phyloP scores from a whole-genome alignment of 768 basidiomycete genomes.

The Paxillus rubicundulus region DNA sequence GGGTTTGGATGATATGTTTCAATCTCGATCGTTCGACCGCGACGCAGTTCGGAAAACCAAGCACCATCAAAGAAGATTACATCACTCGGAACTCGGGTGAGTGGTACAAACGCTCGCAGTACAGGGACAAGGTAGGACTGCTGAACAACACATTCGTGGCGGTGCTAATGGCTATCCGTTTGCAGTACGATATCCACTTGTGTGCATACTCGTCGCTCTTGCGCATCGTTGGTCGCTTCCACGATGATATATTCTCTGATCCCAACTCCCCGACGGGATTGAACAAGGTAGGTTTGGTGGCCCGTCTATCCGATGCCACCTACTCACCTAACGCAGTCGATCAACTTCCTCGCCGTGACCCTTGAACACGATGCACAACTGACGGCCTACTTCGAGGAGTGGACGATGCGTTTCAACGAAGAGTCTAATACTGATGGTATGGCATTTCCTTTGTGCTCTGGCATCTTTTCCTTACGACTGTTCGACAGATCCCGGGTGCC shows the following conservation, averaged over 20 bases:
- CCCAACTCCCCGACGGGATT: constrained; percentile 63
- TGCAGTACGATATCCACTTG: constrained; percentile 70
- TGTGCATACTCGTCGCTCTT: constrained; percentile 71
- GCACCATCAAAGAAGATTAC: constrained; percentile 83
- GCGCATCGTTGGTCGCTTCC: constrained; percentile 69
- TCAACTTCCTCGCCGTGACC: constrained; percentile 68
- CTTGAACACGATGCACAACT: constrained; percentile 57
- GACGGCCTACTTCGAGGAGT: constrained; percentile 61
- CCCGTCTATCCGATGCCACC: constrained; percentile 4
- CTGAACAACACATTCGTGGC: not conserved
- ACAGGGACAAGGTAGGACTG: constrained; percentile 51
- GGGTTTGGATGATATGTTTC: constrained; percentile 92
- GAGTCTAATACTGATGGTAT: constrained; percentile 60
- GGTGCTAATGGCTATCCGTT: not conserved
- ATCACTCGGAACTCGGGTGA: constrained; percentile 68
- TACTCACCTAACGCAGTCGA: constrained; percentile 39
- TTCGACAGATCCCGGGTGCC: constrained; percentile 50
- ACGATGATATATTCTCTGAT: constrained; percentile 75
- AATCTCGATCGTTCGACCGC: constrained; percentile 85
- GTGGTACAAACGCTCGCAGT: constrained; percentile 72
- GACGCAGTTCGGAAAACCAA: constrained; percentile 87
- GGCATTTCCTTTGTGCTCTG: not conserved
- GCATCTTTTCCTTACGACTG: not conserved
- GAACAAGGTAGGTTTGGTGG: constrained; percentile 51
- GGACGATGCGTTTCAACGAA: constrained; percentile 55